A percentile compares a stretch with the other conserved stretches of the same genome.
Evolutionary conservation across 805 yeast species (phyloP).

Genomic region (Blastobotrys chiropterorum): DNA sequence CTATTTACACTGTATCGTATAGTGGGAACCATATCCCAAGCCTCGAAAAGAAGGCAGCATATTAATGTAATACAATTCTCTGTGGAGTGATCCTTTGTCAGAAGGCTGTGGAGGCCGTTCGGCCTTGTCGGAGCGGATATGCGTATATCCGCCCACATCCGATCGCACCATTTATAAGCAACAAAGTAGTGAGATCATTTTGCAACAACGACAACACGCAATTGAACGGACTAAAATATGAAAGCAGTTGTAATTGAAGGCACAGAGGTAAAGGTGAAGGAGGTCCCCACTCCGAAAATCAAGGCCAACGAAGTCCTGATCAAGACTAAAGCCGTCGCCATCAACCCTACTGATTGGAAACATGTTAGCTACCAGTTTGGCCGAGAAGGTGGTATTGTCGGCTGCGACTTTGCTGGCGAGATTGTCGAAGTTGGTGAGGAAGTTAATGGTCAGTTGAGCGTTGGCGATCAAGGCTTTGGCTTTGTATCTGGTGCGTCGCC

Average conservation of each 20-base stretch:
- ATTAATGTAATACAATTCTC: too few relatives aligned
- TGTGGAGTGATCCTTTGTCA: too few relatives aligned
- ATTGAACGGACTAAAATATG: too few relatives aligned
- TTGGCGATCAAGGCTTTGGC: conserved; percentile 55
- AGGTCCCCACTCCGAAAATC: conserved; percentile 33
- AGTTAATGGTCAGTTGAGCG: conserved; percentile 33
- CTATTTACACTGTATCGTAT: too few relatives aligned
- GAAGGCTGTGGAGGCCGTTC: too few relatives aligned
- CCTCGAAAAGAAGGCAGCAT: too few relatives aligned
- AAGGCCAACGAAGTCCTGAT: conserved; percentile 39
- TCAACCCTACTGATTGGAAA: conserved; percentile 70
- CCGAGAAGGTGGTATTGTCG: conserved; percentile 44
- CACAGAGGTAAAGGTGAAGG: conserved; percentile 25
- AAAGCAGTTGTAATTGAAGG: conserved; percentile 40
- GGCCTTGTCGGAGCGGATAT: too few relatives aligned
- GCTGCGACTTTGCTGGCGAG: conserved; percentile 57
- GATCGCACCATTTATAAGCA: too few relatives aligned
- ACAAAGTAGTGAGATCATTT: too few relatives aligned
- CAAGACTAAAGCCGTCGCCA: conserved; percentile 48
- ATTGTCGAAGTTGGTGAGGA: conserved; percentile 46
- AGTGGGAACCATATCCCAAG: too few relatives aligned
- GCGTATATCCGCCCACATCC: too few relatives aligned
- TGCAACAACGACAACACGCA: too few relatives aligned
- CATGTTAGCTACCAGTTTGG: conserved; percentile 41
- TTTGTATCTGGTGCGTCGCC: conserved; percentile 49